Conservation (phyloP, 805 yeast species). For the Spathaspora arborariae region DNA sequence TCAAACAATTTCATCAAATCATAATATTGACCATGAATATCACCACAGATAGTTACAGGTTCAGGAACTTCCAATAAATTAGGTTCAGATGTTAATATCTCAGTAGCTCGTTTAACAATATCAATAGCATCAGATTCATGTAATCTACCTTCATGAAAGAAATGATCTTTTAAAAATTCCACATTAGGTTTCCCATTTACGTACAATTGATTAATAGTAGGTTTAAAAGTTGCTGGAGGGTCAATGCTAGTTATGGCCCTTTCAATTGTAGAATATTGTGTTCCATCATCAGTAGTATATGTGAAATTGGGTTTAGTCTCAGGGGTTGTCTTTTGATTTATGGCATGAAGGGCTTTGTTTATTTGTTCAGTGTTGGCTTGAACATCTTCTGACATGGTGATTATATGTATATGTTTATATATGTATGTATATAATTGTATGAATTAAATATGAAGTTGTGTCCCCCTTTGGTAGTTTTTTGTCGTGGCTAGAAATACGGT, state of each 20-base stretch:
- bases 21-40: slow-evolving; percentile 92
- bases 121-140: slow-evolving; percentile 63
- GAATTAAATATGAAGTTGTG: too few species aligned
- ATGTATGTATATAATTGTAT: too few species aligned
- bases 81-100: slow-evolving; percentile 64
- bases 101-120: slow-evolving; percentile 65
- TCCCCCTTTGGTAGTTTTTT: too few species aligned
- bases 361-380: slow-evolving; percentile 45
- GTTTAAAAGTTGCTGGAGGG: slow-evolving; percentile 63
- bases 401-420: too few species aligned
- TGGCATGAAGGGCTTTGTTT: slow-evolving; percentile 61
- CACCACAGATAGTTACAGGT: slow-evolving; percentile 95
- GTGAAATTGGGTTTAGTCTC: slow-evolving; percentile 44
- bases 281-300: slow-evolving; percentile 58
- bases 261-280: slow-evolving; percentile 49
- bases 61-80: slow-evolving; percentile 79
- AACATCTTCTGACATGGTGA: too few species aligned
- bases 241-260: slow-evolving; percentile 54
- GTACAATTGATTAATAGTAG: slow-evolving; percentile 69
- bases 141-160: slow-evolving; percentile 76
- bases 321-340: slow-evolving; percentile 39
- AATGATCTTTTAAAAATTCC: slow-evolving; percentile 68
- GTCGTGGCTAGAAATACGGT: too few species aligned
- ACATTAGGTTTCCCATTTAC: slow-evolving; percentile 68
- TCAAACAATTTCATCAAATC: slow-evolving; percentile 89